These are phyloP conservation scores for Prunus mongolica DNA, from an alignment of 306 rosid species.

Conservation along the genomic window DNA sequence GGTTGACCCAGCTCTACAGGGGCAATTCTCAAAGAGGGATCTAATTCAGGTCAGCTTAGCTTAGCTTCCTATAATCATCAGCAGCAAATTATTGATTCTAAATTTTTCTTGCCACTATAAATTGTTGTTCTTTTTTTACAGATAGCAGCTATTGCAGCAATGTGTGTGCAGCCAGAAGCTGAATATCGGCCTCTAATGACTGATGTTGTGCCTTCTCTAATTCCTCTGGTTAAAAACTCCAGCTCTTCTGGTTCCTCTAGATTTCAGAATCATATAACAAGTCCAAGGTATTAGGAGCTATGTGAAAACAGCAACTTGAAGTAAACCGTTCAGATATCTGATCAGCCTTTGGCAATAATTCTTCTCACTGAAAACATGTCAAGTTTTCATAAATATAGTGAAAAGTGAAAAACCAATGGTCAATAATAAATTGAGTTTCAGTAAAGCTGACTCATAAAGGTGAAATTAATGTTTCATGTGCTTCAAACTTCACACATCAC, in stretches of 20 bases:
- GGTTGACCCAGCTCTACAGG: constrained; percentile 82
- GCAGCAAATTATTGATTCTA: not conserved
- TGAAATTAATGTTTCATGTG: not conserved
- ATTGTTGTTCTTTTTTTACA: constrained; percentile 13
- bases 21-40: constrained; percentile 83
- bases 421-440: not conserved
- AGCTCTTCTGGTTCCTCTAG: constrained; percentile 39
- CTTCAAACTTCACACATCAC: not conserved
- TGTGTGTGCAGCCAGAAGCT: constrained; percentile 98
- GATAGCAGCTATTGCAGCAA: constrained; percentile 96
- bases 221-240: constrained; percentile 64
- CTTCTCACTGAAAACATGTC: too few relatives aligned
- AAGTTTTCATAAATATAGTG: too few relatives aligned
- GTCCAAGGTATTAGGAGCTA: constrained; percentile 26
- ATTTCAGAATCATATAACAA: constrained; percentile 46
- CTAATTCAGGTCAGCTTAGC: constrained; percentile 65
- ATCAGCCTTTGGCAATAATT: not conserved
- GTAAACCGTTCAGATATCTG: not conserved
- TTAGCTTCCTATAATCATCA: not conserved
- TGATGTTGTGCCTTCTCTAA: constrained; percentile 85
- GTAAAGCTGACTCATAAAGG: not conserved
- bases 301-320: constrained; percentile 3
- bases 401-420: too few relatives aligned
- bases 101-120: not conserved
- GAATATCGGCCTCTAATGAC: constrained; percentile 92